phyloP scores from a whole-genome alignment of 331 rosid species.

The Stylosanthes scabra region DNA sequence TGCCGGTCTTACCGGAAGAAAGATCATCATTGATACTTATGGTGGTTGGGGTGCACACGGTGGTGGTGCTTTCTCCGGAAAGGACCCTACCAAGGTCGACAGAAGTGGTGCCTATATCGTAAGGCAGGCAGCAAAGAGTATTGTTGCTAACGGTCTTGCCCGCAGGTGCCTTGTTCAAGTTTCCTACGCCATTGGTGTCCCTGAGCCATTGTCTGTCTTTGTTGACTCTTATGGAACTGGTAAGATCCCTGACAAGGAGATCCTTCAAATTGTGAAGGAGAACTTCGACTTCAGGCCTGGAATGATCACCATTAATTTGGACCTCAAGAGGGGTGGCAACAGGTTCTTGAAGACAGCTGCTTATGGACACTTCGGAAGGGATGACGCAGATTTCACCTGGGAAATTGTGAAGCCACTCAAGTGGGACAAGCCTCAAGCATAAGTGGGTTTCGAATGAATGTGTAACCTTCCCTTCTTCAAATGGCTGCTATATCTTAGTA shows the following conservation, averaged over 20 bases:
- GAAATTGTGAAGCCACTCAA: conserved; percentile 97
- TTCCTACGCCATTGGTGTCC: conserved; percentile 95
- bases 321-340: conserved; percentile 86
- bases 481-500: conserved; percentile 32
- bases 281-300: conserved; percentile 94
- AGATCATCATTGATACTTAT: conserved; percentile 90
- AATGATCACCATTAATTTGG: conserved; percentile 89
- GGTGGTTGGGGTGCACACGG: conserved; percentile 99
- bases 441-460: conserved; percentile 13
- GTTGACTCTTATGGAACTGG: conserved; percentile 85
- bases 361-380: conserved; percentile 96
- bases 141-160: conserved; percentile 89
- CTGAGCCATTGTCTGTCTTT: conserved; percentile 89
- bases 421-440: conserved; percentile 84
- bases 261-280: conserved; percentile 85
- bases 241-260: conserved; percentile 87
- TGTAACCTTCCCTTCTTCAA: conserved; percentile 34
- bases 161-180: conserved; percentile 91
- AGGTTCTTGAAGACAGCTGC: conserved; percentile 97
- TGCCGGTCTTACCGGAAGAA: conserved; percentile 97
- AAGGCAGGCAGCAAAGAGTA: conserved; percentile 94
- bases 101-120: conserved; percentile 95
- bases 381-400: conserved; percentile 95
- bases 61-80: conserved; percentile 97
- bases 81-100: conserved; percentile 99